Evolutionary conservation across 2,329 filamentous ascomycete species (phyloP), one percentile per base, ranked within the genome.

Genomic region (Verticillium longisporum): DNA sequence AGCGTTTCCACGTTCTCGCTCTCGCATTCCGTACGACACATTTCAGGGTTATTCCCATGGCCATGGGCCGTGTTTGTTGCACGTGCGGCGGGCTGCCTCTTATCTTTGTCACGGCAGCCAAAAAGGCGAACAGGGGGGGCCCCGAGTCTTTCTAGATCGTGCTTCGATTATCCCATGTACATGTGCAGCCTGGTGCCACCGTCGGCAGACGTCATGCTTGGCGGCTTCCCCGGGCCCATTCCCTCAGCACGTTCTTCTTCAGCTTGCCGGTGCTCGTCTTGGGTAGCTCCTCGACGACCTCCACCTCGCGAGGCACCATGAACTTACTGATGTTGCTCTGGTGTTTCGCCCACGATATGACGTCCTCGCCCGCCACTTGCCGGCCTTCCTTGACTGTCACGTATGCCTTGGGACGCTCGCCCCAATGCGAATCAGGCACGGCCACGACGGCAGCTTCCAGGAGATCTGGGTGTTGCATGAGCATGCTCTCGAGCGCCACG

Each of bases 191-290:
- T 18, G 41, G 21, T 2, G 11, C 41, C n/a, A 21, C n/a, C 41
- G 41, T 21, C 41, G 9, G 15, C 41, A 21, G 7, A n/a, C 21
- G 21, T n/a, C 37, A 56, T 56, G 60, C 61, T 56, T 57, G 60
- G 11, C 56, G 59, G 36, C 62, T 59, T 38, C 57, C 45, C 70
- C 85, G 91, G 2, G 90, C 90, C 94, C 93, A 97, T 67, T 91
- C 89, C 63, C 95, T 80, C 60, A 99, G 75, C 6, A 96, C 85
- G 69, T 97, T 98, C 85, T 99, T 99, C 83, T 92, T 88, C 63
- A 98, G 83, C 82, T 99, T 99, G 3, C 95, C 95, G 0, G 95
- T 99, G 74, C 90, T 95, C 33, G 95, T 99, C 83, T 99, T 99
- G 10, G 95, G 95, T 66, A 99, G 79, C 74, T 97, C 93, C 6